Conservation (phyloP, 208 protist genomes). For the Porcisia deanei region DNA sequence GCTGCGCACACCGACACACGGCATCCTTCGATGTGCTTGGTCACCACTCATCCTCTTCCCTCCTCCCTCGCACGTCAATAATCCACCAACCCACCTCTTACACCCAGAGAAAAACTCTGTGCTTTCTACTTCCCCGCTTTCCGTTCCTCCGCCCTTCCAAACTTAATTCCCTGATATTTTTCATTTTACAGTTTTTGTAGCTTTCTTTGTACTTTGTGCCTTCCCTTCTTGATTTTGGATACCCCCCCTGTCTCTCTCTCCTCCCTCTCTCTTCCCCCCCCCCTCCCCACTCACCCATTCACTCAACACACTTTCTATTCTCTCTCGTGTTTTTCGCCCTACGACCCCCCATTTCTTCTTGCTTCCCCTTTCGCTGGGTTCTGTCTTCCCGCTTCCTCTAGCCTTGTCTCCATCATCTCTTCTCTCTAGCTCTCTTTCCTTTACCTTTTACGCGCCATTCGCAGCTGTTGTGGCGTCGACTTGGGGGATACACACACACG, state of each 20-base stretch:
- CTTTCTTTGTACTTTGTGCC: neutral
- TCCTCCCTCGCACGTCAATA: neutral
- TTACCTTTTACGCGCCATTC: neutral
- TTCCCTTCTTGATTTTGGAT: neutral
- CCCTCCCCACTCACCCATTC: neutral
- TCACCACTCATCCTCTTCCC: too few relatives aligned
- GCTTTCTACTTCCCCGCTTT: conserved; percentile 2
- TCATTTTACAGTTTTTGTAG: conserved; percentile 6
- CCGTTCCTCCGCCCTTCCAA: neutral
- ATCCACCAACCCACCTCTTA: neutral
- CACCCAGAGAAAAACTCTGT: neutral
- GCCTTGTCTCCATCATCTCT: neutral
- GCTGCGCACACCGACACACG: neutral
- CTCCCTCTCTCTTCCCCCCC: neutral
- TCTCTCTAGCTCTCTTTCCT: neutral
- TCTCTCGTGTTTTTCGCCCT: neutral
- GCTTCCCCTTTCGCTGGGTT: neutral
- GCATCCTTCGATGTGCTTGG: neutral
- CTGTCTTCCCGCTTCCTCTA: neutral
- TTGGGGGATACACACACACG: neutral
- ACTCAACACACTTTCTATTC: conserved; percentile 8
- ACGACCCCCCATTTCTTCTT: conserved; percentile 1
- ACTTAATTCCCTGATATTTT: conserved; percentile 4
- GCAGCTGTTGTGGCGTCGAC: neutral
- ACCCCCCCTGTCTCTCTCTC: neutral